phyloP scores from a whole-genome alignment of 139 green algal species.

The Haematococcus lacustris region DNA sequence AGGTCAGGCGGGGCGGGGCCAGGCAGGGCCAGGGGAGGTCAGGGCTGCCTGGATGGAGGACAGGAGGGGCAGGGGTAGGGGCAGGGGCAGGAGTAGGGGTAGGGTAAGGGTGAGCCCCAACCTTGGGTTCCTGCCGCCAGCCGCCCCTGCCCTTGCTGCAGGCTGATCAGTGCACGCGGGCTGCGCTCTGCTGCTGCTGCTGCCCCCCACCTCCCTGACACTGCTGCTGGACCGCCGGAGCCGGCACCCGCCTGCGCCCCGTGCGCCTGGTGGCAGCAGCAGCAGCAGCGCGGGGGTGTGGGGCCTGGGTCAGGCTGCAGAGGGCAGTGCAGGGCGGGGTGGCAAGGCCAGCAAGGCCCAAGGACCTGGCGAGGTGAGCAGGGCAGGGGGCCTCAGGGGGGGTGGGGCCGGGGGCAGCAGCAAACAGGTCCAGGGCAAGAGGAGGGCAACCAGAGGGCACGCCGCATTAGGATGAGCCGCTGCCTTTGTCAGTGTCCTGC shows the following conservation, averaged over 20 bases:
- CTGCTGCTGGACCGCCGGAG: background rate
- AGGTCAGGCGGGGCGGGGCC: background rate
- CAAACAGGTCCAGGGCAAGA: background rate
- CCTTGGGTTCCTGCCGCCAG: background rate
- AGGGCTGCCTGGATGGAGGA: background rate
- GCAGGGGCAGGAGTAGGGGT: too few species aligned
- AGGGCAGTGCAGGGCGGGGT: background rate
- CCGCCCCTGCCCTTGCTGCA: too few species aligned
- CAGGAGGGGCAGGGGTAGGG: too few species aligned
- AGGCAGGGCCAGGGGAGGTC: background rate
- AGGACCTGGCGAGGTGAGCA: background rate
- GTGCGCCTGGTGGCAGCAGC: background rate
- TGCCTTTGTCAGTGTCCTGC: too few species aligned
- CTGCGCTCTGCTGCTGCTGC: background rate
- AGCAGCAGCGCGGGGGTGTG: background rate
- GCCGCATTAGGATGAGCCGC: too few species aligned
- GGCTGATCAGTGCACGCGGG: background rate
- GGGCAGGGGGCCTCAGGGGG: constrained; percentile 9
- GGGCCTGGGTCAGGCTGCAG: background rate
- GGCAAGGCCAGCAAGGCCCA: background rate
- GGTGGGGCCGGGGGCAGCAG: constrained; percentile 4
- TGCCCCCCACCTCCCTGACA: too few species aligned
- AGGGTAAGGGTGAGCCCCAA: too few species aligned
- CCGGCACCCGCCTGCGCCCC: background rate
- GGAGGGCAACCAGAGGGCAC: too few species aligned